Percentiles rank a stretch among this genome's conserved stretches.
phyloP scores from a whole-genome alignment of 2,329 filamentous ascomycete species.

The Apiospora rasikravindrae region DNA sequence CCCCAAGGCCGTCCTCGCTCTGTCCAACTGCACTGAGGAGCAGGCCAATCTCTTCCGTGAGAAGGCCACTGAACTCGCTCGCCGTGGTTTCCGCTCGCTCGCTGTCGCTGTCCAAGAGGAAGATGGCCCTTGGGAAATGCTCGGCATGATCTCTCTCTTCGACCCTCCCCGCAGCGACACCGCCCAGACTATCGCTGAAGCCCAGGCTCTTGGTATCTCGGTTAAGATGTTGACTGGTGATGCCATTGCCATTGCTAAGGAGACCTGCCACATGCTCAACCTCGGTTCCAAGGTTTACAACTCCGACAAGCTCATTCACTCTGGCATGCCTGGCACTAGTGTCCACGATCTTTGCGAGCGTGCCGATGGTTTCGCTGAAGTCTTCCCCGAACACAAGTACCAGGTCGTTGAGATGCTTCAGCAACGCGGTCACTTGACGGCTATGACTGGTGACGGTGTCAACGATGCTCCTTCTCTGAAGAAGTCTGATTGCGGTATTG shows the following conservation, averaged over 20 bases:
- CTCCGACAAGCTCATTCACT: constrained; percentile 74
- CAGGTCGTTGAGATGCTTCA: constrained; percentile 78
- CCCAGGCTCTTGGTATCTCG: constrained; percentile 73
- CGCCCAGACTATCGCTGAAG: constrained; percentile 74
- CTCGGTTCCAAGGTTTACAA: constrained; percentile 78
- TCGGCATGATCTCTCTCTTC: constrained; percentile 78
- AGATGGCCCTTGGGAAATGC: constrained; percentile 71
- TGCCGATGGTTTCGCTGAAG: constrained; percentile 74
- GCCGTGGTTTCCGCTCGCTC: constrained; percentile 77
- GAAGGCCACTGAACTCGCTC: constrained; percentile 73
- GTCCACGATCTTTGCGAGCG: constrained; percentile 77
- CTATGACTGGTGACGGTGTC: constrained; percentile 76
- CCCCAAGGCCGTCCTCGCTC: constrained; percentile 72
- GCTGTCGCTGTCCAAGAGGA: constrained; percentile 77
- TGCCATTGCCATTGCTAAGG: constrained; percentile 75
- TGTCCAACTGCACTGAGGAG: constrained; percentile 69
- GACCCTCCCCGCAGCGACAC: constrained; percentile 76
- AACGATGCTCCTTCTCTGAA: constrained; percentile 72
- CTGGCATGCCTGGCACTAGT: constrained; percentile 70
- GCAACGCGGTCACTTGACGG: constrained; percentile 73
- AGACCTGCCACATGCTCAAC: constrained; percentile 78
- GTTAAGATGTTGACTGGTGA: constrained; percentile 82
- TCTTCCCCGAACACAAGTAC: constrained; percentile 79
- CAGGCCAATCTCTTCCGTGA: constrained; percentile 69
- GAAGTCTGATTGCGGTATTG: constrained; percentile 73